Conservation (phyloP, 805 yeast species). For the Metschnikowia matae region DNA sequence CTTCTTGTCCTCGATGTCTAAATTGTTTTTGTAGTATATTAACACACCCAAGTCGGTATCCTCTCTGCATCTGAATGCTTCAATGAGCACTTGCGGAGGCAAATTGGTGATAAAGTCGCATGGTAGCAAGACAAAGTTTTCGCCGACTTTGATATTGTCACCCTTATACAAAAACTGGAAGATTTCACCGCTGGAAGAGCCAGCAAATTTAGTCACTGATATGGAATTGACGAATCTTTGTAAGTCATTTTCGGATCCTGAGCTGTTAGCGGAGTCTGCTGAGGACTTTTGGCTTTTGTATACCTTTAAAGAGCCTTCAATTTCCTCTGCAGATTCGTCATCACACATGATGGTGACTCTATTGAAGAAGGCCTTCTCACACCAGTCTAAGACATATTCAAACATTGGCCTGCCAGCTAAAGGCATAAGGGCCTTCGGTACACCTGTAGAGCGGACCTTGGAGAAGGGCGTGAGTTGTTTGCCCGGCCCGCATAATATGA, state of each 20-base stretch:
- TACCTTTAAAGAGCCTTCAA: constrained; percentile 45
- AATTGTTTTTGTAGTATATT: constrained; percentile 67
- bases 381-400: constrained; percentile 87
- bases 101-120: constrained; percentile 92
- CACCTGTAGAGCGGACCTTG: constrained; percentile 54
- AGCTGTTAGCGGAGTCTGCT: constrained; percentile 12
- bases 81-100: constrained; percentile 85
- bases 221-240: constrained; percentile 20
- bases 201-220: constrained; percentile 20
- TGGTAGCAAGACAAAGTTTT: constrained; percentile 71
- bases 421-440: constrained; percentile 83
- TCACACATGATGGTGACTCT: constrained; percentile 62
- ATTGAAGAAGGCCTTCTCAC: constrained; percentile 77
- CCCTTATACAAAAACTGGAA: constrained; percentile 46
- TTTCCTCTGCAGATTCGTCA: constrained; percentile 41
- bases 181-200: constrained; percentile 56
- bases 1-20: constrained; percentile 79
- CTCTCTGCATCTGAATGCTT: constrained; percentile 71
- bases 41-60: constrained; percentile 68
- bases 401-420: constrained; percentile 88
- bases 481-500: constrained; percentile 87
- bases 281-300: constrained; percentile 40
- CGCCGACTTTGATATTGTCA: constrained; percentile 31
- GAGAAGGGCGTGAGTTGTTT: constrained; percentile 68
- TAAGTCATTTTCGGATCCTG: constrained; percentile 15